phyloP scores from a whole-genome alignment of 257 asterid species.

The Solanum paucissectum region DNA sequence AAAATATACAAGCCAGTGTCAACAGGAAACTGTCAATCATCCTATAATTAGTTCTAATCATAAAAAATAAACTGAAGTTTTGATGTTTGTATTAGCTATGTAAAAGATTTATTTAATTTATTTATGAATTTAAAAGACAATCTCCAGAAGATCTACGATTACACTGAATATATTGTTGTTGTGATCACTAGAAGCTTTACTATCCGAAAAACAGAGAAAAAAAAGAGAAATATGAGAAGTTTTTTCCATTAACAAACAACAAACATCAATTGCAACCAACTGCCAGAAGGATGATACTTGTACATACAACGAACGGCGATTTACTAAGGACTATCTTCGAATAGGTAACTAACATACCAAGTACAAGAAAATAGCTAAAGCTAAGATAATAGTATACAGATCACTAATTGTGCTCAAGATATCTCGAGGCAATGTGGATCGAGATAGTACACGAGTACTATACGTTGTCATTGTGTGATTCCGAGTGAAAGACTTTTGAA shows the following conservation, averaged over 20 bases:
- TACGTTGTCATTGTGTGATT: neutral
- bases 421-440: neutral
- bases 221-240: neutral
- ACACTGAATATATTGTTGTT: no score
- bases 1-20: slow-evolving; percentile 20
- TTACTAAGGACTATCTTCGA: neutral
- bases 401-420: neutral
- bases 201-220: neutral
- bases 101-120: neutral
- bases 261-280: neutral
- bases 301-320: neutral
- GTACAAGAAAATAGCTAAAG: neutral
- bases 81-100: neutral
- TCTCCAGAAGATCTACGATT: neutral
- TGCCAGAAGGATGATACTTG: neutral
- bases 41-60: neutral
- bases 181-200: neutral
- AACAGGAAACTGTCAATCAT: neutral
- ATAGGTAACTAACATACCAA: neutral
- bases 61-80: neutral
- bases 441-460: neutral
- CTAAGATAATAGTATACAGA: neutral
- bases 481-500: neutral
- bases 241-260: neutral
- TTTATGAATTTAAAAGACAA: neutral